phyloP scores from a whole-genome alignment of 441 rosid genomes.

The Adansonia gregorii region DNA sequence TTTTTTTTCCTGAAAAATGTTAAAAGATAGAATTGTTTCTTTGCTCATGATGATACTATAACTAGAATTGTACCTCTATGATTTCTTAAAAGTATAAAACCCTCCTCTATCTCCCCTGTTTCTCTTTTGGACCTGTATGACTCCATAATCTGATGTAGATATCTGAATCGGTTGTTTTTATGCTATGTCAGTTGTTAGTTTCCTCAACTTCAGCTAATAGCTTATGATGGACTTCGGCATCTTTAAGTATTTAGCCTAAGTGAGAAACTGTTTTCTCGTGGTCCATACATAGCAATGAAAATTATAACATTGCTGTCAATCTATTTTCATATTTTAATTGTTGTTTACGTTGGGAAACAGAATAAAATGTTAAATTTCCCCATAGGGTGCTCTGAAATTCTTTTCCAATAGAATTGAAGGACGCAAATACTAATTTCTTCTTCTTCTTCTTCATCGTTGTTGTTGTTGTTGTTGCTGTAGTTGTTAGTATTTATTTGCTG shows the following conservation, averaged over 20 bases:
- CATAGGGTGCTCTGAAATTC: neutral
- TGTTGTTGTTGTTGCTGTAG: too few species aligned
- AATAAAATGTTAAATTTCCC: neutral
- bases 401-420: neutral
- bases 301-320: neutral
- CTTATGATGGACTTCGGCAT: constrained; percentile 5
- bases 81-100: constrained; percentile 2
- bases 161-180: constrained; percentile 9
- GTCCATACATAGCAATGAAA: neutral
- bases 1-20: neutral
- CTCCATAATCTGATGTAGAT: neutral
- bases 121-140: neutral
- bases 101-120: neutral
- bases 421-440: neutral
- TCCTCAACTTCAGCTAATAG: neutral
- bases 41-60: neutral
- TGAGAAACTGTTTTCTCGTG: neutral
- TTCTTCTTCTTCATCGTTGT: neutral
- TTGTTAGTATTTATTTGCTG: too few species aligned
- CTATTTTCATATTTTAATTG: neutral
- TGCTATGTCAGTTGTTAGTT: neutral
- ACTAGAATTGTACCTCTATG: constrained; percentile 9
- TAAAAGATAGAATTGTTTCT: neutral
- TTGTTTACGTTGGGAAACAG: neutral
- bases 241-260: neutral